Evolutionary conservation across 1,284 basidiomycete genomes (phyloP).

Genomic region (Tylopilus sp.): DNA sequence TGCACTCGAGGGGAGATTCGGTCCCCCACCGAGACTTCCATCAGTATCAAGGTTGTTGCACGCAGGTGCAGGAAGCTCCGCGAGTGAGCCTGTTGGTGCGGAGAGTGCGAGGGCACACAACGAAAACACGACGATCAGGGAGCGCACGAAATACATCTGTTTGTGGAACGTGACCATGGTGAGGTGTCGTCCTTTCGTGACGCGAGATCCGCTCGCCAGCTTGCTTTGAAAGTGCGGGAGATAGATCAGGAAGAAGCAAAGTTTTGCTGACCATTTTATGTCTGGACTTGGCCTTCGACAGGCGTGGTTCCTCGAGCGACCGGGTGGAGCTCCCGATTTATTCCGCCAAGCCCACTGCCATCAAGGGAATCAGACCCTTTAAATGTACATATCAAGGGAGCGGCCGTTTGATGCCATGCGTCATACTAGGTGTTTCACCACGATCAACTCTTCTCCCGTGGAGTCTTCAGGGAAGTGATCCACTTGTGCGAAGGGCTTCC

Average conservation of each 20-base stretch:
- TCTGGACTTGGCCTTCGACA: background rate
- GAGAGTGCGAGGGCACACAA: background rate
- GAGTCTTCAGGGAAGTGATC: too few relatives aligned
- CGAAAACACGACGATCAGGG: background rate
- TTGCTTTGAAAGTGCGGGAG: background rate
- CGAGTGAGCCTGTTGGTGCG: background rate
- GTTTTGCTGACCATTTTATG: background rate
- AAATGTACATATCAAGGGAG: too few relatives aligned
- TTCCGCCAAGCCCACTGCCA: background rate
- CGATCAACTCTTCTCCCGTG: background rate
- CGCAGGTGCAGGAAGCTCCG: background rate
- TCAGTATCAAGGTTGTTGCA: background rate
- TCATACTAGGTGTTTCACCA: background rate
- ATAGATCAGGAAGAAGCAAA: background rate
- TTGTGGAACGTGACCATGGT: background rate
- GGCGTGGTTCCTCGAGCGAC: background rate
- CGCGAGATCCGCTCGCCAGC: background rate
- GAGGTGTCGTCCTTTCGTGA: background rate
- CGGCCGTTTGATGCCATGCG: background rate
- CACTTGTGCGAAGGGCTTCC: background rate
- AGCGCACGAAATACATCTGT: background rate
- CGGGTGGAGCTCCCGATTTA: background rate
- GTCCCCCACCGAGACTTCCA: background rate
- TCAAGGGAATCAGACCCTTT: background rate
- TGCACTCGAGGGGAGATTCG: background rate